phyloP scores from a whole-genome alignment of 495 filamentous ascomycete species.

The Niebla homalea region DNA sequence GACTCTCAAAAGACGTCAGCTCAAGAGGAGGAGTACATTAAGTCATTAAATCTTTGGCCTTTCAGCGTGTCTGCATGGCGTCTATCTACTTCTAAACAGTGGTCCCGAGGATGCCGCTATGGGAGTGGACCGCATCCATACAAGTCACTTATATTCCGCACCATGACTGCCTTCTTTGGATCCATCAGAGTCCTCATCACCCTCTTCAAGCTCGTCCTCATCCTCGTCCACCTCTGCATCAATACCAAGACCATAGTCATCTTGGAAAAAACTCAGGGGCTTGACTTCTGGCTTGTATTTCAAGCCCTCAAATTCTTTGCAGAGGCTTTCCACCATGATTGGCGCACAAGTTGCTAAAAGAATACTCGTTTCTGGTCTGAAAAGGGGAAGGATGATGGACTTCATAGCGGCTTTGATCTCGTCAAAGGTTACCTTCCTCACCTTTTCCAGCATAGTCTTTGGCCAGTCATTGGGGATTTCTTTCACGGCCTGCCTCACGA shows the following conservation, averaged over 20 bases:
- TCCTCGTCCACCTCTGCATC: constrained; percentile 56
- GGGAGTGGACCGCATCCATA: neutral
- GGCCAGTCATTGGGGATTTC: constrained; percentile 69
- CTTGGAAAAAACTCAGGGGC: constrained; percentile 67
- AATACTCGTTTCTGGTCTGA: constrained; percentile 63
- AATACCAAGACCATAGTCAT: constrained; percentile 75
- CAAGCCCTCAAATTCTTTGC: constrained; percentile 53
- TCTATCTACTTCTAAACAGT: neutral
- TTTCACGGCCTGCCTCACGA: constrained; percentile 65
- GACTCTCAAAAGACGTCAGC: constrained; percentile 36
- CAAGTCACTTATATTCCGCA: constrained; percentile 16
- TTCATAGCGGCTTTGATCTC: constrained; percentile 65
- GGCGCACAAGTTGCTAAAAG: constrained; percentile 80
- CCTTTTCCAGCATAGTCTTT: constrained; percentile 57
- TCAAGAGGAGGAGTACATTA: constrained; percentile 41
- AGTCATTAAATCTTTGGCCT: constrained; percentile 19
- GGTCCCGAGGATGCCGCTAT: neutral
- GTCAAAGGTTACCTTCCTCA: constrained; percentile 60
- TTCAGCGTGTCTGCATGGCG: neutral
- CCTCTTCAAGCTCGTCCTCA: constrained; percentile 47
- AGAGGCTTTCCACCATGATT: constrained; percentile 73
- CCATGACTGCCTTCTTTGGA: constrained; percentile 24
- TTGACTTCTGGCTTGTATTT: constrained; percentile 70
- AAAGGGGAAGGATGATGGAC: constrained; percentile 64
- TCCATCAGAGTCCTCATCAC: constrained; percentile 34